Percentiles rank a stretch among this genome's conserved stretches.
phyloP scores from a whole-genome alignment of 179 eudicot genomes.

The Actinidia chinensis region DNA sequence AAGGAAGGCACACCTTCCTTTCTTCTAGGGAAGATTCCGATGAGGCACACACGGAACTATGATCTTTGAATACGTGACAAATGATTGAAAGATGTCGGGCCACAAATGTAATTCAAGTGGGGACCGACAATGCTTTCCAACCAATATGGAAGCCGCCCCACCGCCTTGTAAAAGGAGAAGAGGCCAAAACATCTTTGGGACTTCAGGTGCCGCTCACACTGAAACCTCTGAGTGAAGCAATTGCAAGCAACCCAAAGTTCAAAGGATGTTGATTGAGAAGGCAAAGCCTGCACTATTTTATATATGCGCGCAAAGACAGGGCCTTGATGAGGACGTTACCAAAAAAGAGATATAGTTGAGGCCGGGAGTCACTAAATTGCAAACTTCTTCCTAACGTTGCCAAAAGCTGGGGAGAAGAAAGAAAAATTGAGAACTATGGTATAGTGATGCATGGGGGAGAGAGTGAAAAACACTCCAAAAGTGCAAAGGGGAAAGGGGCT shows the following conservation, averaged over 20 bases:
- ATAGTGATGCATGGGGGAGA: not conserved
- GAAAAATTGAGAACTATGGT: not conserved
- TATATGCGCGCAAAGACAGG: not conserved
- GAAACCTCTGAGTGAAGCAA: not conserved
- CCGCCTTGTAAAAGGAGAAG: not conserved
- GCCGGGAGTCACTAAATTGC: not conserved
- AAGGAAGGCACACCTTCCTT: too few relatives aligned
- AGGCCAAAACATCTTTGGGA: not conserved
- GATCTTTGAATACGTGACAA: not conserved
- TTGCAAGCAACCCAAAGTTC: not conserved
- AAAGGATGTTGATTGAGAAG: not conserved
- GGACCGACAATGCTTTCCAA: not conserved
- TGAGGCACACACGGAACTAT: not conserved
- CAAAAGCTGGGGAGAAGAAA: not conserved
- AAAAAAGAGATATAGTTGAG: not conserved
- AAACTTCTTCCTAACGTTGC: not conserved
- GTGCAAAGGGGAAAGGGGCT: not conserved
- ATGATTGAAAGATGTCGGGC: not conserved
- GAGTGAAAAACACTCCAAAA: not conserved
- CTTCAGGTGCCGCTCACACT: not conserved
- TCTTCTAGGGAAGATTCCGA: not conserved
- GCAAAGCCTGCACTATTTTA: not conserved
- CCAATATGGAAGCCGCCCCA: not conserved
- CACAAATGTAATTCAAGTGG: not conserved
- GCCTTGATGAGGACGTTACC: not conserved